Evolutionary conservation across 768 basidiomycete species (phyloP).

Genomic region (Tylopilus rubrobrunneus): DNA sequence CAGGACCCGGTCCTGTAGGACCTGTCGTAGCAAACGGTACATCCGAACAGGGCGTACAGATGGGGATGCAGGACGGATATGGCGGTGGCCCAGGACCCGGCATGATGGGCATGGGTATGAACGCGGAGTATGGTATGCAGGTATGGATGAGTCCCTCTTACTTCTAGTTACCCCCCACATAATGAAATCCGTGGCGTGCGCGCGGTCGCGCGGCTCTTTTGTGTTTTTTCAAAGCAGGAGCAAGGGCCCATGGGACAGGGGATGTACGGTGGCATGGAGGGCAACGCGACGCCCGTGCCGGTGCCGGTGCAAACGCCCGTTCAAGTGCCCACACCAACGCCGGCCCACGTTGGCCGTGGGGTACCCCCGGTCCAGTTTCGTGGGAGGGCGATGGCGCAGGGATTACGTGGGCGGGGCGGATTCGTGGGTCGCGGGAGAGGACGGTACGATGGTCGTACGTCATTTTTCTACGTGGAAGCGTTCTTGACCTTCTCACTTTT

Average conservation of each 20-base stretch:
- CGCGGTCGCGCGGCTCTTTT: slow-evolving; percentile 18
- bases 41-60: slow-evolving; percentile 37
- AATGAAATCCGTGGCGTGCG: slow-evolving; percentile 35
- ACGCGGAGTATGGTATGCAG: slow-evolving; percentile 71
- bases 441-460: slow-evolving; percentile 39
- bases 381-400: slow-evolving; percentile 41
- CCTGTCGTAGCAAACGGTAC: slow-evolving; percentile 36
- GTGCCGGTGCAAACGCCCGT: slow-evolving; percentile 35
- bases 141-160: slow-evolving; percentile 41
- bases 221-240: slow-evolving; percentile 40
- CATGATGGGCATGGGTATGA: slow-evolving; percentile 73
- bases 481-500: not conserved
- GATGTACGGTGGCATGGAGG: slow-evolving; percentile 67
- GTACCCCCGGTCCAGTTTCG: slow-evolving; percentile 40
- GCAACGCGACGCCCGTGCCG: slow-evolving; percentile 45
- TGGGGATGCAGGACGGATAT: slow-evolving; percentile 41
- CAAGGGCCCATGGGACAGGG: slow-evolving; percentile 60
- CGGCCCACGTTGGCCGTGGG: slow-evolving; percentile 28
- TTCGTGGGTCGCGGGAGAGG: slow-evolving; percentile 37
- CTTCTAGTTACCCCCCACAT: slow-evolving; percentile 28
- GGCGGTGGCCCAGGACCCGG: slow-evolving; percentile 42
- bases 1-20: slow-evolving; percentile 30
- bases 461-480: not conserved
- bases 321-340: slow-evolving; percentile 30
- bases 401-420: slow-evolving; percentile 43